Percentiles rank a stretch among this genome's conserved stretches.
phyloP scores from a whole-genome alignment of 1,284 basidiomycete genomes.

The Mrakiaceae sp. region DNA sequence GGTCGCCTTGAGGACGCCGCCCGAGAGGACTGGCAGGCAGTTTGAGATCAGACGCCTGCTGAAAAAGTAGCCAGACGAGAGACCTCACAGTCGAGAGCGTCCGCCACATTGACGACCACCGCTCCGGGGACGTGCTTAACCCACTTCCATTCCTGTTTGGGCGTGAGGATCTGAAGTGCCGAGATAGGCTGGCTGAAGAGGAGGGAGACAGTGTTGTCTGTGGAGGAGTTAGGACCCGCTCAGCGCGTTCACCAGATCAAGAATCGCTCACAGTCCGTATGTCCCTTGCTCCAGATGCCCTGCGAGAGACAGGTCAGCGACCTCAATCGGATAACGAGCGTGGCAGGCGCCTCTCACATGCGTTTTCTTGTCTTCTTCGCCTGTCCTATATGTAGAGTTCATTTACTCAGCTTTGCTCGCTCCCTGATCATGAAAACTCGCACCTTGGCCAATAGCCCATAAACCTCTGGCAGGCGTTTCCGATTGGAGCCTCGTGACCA shows the following conservation, averaged over 20 bases:
- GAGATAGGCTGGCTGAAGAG: constrained; percentile 36
- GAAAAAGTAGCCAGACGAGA: neutral
- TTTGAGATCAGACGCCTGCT: neutral
- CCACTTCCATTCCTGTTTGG: constrained; percentile 32
- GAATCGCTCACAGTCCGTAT: constrained; percentile 29
- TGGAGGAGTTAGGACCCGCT: neutral
- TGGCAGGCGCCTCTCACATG: no score
- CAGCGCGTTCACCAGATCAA: neutral
- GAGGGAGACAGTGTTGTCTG: constrained; percentile 29
- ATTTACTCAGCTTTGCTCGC: no score
- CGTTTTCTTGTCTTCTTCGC: no score
- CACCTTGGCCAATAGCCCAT: constrained; percentile 26
- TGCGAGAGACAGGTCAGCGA: constrained; percentile 8
- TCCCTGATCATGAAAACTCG: no score
- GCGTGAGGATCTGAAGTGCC: constrained; percentile 32
- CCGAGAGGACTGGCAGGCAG: constrained; percentile 1
- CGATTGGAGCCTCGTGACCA: constrained; percentile 26
- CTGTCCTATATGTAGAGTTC: no score
- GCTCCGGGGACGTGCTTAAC: constrained; percentile 29
- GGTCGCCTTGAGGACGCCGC: constrained; percentile 12
- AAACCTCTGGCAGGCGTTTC: constrained; percentile 31
- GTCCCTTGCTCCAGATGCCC: constrained; percentile 33
- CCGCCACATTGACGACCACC: constrained; percentile 22
- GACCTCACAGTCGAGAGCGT: constrained; percentile 21
- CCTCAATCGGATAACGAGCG: neutral